Conservation (phyloP, 225 moss, liverwort and hornwort species). For the Neckera pumila region DNA sequence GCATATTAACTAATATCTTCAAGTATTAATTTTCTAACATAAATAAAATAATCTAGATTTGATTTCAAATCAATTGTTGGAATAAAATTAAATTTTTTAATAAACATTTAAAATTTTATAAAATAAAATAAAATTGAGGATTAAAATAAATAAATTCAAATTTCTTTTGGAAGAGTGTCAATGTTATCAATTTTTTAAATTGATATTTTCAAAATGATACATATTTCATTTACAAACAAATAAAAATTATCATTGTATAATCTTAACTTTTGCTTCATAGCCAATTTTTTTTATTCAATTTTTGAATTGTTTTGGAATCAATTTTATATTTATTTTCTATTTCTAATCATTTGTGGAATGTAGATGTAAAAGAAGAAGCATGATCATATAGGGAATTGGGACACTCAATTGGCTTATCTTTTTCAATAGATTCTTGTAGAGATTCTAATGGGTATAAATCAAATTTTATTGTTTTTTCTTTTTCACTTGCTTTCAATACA, state of each 20-base stretch:
- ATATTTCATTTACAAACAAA: not conserved
- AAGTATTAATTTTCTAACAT: rapidly evolving
- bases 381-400: not conserved
- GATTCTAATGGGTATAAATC: not conserved
- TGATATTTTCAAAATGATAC: rapidly evolving
- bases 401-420: not conserved
- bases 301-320: not conserved
- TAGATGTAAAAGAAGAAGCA: not conserved
- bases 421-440: not conserved
- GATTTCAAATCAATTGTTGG: not conserved
- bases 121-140: too few species aligned
- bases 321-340: too few species aligned
- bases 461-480: not conserved
- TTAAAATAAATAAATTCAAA: too few species aligned
- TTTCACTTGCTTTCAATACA: not conserved
- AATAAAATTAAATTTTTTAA: too few species aligned
- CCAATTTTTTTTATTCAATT: not conserved
- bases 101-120: too few species aligned
- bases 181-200: not conserved
- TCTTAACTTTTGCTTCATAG: not conserved
- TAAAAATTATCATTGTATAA: not conserved
- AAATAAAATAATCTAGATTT: not conserved
- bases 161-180: rapidly evolving
- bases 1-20: too few species aligned
- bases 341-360: not conserved